Evolutionary conservation across 2,329 filamentous ascomycete genomes (phyloP).

Genomic region (Raffaelea ambrosiae): DNA sequence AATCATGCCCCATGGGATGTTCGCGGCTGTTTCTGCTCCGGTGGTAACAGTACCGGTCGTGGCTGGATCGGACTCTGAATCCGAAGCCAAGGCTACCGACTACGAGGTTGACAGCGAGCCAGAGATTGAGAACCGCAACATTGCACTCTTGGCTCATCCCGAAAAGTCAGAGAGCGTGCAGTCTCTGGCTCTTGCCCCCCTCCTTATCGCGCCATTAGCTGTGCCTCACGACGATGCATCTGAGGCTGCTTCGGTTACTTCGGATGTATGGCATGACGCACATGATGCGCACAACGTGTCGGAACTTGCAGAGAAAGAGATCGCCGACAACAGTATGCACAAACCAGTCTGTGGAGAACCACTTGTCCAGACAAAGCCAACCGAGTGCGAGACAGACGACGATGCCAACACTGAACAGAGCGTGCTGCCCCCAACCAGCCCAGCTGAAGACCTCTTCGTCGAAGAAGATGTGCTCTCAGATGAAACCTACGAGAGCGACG

Average conservation of each 20-base stretch:
- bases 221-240: neutral
- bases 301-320: too few relatives aligned
- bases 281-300: neutral
- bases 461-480: too few relatives aligned
- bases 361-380: too few relatives aligned
- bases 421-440: too few relatives aligned
- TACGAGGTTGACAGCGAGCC: neutral
- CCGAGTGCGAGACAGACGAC: too few relatives aligned
- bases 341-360: too few relatives aligned
- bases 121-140: neutral
- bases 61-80: neutral
- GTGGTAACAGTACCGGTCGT: neutral
- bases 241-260: neutral
- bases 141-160: neutral
- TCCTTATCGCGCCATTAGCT: neutral
- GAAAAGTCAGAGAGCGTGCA: neutral
- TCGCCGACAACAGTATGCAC: too few relatives aligned
- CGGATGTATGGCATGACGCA: neutral
- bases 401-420: too few relatives aligned
- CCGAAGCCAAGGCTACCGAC: neutral
- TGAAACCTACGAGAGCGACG: too few relatives aligned
- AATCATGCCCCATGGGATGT: constrained; percentile 1
- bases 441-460: too few relatives aligned
- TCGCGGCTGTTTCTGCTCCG: neutral
- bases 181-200: neutral